A percentile compares a stretch with the other conserved stretches of the same genome.
Conservation (phyloP, 169 alveolate species). For the Pseudocohnilembus persalinus region DNA sequence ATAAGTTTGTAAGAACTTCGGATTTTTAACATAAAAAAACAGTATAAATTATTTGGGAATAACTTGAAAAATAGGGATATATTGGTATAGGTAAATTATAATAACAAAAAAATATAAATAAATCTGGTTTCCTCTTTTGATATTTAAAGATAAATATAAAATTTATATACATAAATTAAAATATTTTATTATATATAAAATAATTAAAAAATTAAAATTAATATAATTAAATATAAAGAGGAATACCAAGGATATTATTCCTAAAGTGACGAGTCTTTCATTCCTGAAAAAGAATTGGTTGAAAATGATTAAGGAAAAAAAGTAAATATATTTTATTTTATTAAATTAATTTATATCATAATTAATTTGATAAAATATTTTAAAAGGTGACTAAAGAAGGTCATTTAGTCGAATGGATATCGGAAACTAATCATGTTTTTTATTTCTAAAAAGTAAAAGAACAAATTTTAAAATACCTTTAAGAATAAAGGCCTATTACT, state of each 20-base stretch:
- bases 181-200: too few species aligned
- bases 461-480: slow-evolving; percentile 25
- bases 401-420: slow-evolving; percentile 36
- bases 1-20: slow-evolving; percentile 77
- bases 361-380: not conserved
- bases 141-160: not conserved
- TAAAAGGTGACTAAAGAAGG: slow-evolving; percentile 42
- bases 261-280: slow-evolving; percentile 55
- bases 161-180: too few species aligned
- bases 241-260: slow-evolving; percentile 63
- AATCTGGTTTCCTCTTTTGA: not conserved
- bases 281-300: slow-evolving; percentile 42
- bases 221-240: too few species aligned
- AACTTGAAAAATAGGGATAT: slow-evolving; percentile 36
- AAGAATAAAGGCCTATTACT: slow-evolving; percentile 4
- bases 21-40: slow-evolving; percentile 57
- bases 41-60: slow-evolving; percentile 52
- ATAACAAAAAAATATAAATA: not conserved
- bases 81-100: slow-evolving; percentile 30
- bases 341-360: not conserved
- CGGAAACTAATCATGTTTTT: slow-evolving; percentile 53
- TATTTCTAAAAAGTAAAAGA: slow-evolving; percentile 32
- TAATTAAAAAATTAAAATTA: too few species aligned
- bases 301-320: slow-evolving; percentile 27
- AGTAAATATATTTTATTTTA: not conserved